A percentile compares a stretch with the other conserved stretches of the same genome.
phyloP scores from a whole-genome alignment of 2,329 filamentous ascomycete genomes.

The Phialophora macrospora region DNA sequence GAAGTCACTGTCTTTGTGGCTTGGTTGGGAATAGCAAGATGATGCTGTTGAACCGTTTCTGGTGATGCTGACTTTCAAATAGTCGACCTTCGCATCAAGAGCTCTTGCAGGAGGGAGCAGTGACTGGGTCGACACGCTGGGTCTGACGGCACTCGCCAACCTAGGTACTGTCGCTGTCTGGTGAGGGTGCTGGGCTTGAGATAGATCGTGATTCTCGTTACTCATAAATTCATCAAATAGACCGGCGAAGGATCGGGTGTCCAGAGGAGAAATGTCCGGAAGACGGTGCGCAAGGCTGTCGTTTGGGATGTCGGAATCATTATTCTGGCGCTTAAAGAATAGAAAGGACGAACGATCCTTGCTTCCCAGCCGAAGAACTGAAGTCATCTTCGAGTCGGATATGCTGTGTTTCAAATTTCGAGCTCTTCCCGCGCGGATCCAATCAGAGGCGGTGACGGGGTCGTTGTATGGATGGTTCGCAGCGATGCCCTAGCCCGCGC shows the following conservation, averaged over 20 bases:
- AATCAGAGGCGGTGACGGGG: constrained; percentile 19
- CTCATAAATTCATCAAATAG: constrained; percentile 34
- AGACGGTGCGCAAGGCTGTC: constrained; percentile 25
- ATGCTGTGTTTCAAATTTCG: constrained; percentile 17
- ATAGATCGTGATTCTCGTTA: constrained; percentile 19
- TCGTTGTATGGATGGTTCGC: constrained; percentile 19
- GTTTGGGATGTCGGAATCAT: constrained; percentile 17
- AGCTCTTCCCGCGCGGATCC: constrained; percentile 13
- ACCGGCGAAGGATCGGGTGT: constrained; percentile 33
- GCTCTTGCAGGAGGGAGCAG: constrained; percentile 1
- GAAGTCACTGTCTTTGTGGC: constrained; percentile 30
- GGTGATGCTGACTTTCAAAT: constrained; percentile 23
- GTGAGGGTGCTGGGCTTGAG: neutral
- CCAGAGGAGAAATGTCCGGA: constrained; percentile 33
- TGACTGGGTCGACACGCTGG: neutral
- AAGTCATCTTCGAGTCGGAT: constrained; percentile 29
- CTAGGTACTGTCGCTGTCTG: constrained; percentile 1
- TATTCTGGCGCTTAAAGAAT: constrained; percentile 33
- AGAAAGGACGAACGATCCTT: constrained; percentile 36
- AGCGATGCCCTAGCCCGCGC: constrained; percentile 20
- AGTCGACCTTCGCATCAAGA: constrained; percentile 13
- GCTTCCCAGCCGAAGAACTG: constrained; percentile 32
- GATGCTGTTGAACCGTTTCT: constrained; percentile 36
- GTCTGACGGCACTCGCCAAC: neutral
- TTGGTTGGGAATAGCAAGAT: constrained; percentile 34